Evolutionary conservation across 2,329 filamentous ascomycete genomes (phyloP).

Genomic region (Penicillium frequentans): DNA sequence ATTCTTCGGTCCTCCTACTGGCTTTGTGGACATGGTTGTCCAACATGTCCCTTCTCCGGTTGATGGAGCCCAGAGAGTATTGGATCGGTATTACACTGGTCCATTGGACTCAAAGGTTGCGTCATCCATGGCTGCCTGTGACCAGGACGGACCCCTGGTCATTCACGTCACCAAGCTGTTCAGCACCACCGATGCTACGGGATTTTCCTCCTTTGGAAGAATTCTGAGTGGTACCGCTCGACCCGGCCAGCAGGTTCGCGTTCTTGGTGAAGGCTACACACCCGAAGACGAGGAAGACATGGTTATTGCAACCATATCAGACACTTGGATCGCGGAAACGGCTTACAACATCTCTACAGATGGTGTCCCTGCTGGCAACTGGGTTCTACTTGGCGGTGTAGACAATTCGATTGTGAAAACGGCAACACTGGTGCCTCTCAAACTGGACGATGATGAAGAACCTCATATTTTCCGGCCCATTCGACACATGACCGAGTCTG

Average conservation of each 20-base stretch:
- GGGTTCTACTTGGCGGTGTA: slow-evolving; percentile 86
- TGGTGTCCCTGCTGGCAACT: slow-evolving; percentile 90
- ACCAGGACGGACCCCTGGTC: slow-evolving; percentile 88
- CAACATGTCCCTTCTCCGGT: slow-evolving; percentile 85
- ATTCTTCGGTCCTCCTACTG: slow-evolving; percentile 87
- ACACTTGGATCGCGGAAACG: slow-evolving; percentile 88
- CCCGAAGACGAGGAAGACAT: slow-evolving; percentile 98
- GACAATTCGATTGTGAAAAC: slow-evolving; percentile 99
- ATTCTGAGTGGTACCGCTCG: slow-evolving; percentile 89
- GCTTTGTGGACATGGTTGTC: slow-evolving; percentile 94
- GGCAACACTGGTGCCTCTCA: slow-evolving; percentile 80
- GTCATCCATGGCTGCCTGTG: slow-evolving; percentile 74
- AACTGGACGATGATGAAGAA: slow-evolving; percentile 82
- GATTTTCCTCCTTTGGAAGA: slow-evolving; percentile 85
- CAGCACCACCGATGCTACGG: slow-evolving; percentile 84
- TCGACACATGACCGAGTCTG: slow-evolving; percentile 92
- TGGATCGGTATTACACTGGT: slow-evolving; percentile 90
- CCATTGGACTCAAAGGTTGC: slow-evolving; percentile 80
- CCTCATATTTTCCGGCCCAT: slow-evolving; percentile 94
- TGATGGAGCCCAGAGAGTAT: slow-evolving; percentile 71
- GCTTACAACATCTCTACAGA: slow-evolving; percentile 90
- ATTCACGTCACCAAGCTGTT: slow-evolving; percentile 92
- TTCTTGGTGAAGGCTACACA: slow-evolving; percentile 93
- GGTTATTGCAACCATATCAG: slow-evolving; percentile 77
- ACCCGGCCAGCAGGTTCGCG: slow-evolving; percentile 78